Evolutionary conservation across 208 protist species (phyloP).

Genomic region (Wallacemonas sp.): DNA sequence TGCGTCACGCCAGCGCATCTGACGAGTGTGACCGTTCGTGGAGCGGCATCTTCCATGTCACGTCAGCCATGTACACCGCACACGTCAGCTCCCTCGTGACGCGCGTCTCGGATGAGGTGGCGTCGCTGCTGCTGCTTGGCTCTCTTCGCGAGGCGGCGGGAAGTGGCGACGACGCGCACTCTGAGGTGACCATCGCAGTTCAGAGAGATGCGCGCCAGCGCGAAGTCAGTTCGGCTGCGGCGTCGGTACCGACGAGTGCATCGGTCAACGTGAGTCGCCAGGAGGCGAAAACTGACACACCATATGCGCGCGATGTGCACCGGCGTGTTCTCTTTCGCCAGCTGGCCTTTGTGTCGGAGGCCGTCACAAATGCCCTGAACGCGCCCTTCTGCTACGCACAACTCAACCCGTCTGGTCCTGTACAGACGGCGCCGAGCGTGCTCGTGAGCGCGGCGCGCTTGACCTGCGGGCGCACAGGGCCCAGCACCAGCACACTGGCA

Average conservation of each 20-base stretch:
- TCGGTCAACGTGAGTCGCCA: no score
- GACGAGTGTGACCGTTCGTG: slow-evolving; percentile 1
- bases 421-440: not conserved
- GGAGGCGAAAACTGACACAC: no score
- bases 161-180: no score
- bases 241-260: no score
- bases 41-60: slow-evolving; percentile 19
- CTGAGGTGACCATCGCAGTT: no score
- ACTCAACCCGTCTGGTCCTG: slow-evolving; percentile 2
- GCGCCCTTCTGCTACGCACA: slow-evolving; percentile 5
- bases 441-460: not conserved
- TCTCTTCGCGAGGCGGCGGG: not conserved
- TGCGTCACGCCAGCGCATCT: no score
- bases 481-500: no score
- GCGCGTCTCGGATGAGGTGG: slow-evolving; percentile 14
- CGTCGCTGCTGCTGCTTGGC: slow-evolving; percentile 13
- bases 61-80: slow-evolving; percentile 24
- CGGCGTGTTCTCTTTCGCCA: not conserved
- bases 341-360: not conserved
- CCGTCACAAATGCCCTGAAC: not conserved
- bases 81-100: slow-evolving; percentile 12
- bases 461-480: not conserved
- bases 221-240: no score
- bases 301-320: not conserved
- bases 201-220: no score